Conservation (phyloP, 169 alveolate species). For the Plasmodium vinckei region DNA sequence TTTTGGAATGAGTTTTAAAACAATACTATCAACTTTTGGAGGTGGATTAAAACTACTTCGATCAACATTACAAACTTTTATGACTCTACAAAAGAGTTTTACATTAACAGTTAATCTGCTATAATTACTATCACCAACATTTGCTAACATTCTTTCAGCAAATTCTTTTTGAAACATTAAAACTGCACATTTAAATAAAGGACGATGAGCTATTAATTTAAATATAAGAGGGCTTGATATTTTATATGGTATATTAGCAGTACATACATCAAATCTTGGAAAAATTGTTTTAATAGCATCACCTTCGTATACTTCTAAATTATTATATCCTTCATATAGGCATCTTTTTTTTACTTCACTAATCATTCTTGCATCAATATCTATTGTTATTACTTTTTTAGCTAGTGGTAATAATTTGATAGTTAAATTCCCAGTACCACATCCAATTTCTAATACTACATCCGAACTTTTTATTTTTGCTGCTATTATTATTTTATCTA, state of each 20-base stretch:
- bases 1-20: slow-evolving; percentile 97
- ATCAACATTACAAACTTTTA: slow-evolving; percentile 94
- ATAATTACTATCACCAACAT: slow-evolving; percentile 95
- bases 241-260: slow-evolving; percentile 99
- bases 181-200: slow-evolving; percentile 98
- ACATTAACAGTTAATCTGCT: slow-evolving; percentile 98
- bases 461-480: slow-evolving; percentile 98
- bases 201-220: slow-evolving; percentile 96
- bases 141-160: slow-evolving; percentile 97
- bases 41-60: slow-evolving; percentile 99
- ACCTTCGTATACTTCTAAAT: slow-evolving; percentile 92
- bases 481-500: slow-evolving; percentile 95
- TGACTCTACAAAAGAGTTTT: slow-evolving; percentile 91
- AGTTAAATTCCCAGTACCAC: slow-evolving; percentile 99
- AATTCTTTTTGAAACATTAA: slow-evolving; percentile 99
- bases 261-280: slow-evolving; percentile 98
- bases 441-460: slow-evolving; percentile 98
- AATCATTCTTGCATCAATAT: slow-evolving; percentile 99
- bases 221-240: slow-evolving; percentile 99
- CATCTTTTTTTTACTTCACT: slow-evolving; percentile 98
- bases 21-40: slow-evolving; percentile 99
- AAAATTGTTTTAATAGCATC: slow-evolving; percentile 95
- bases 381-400: slow-evolving; percentile 97
- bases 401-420: slow-evolving; percentile 95
- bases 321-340: slow-evolving; percentile 87